These are phyloP conservation scores for Cutaneotrichosporon sp. DNA, from an alignment of 1,284 basidiomycete species.

Conservation along the genomic window DNA sequence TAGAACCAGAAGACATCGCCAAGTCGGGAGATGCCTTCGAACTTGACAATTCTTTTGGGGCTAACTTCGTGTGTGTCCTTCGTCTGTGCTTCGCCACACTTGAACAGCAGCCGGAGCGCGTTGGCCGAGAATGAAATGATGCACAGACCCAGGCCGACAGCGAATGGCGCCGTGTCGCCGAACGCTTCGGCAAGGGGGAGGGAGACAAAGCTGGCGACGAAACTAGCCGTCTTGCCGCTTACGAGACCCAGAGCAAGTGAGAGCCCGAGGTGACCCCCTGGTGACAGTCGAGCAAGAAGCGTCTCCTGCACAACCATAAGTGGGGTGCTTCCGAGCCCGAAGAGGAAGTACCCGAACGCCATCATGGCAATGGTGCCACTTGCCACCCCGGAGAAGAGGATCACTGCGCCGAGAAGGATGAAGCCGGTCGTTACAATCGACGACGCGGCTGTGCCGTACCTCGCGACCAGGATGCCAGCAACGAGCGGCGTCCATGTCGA, in stretches of 20 bases:
- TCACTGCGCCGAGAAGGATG: conserved; percentile 58
- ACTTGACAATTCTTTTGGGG: conserved; percentile 20
- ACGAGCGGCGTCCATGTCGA: conserved; percentile 75
- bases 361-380: conserved; percentile 20
- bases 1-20: conserved; percentile 76
- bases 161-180: conserved; percentile 67
- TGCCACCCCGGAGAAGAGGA: conserved; percentile 26
- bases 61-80: conserved; percentile 51
- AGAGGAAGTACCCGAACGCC: conserved; percentile 54
- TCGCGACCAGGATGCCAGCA: conserved; percentile 62
- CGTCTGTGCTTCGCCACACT: conserved; percentile 61
- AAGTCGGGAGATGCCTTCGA: conserved; percentile 48
- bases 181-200: conserved; percentile 47
- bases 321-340: conserved; percentile 71
- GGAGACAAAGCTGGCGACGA: conserved; percentile 65
- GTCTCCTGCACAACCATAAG: conserved; percentile 55
- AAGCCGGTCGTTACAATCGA: conserved; percentile 67
- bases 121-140: conserved; percentile 63
- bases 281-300: conserved; percentile 62
- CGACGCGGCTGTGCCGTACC: conserved; percentile 50
- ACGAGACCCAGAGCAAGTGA: conserved; percentile 73
- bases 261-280: conserved; percentile 66
- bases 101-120: conserved; percentile 62
- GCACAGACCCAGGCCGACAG: conserved; percentile 61
- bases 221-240: conserved; percentile 69